Base-by-base conservation (phyloP, 805 yeast genomes). In the Nematodospora valgi region DNA sequence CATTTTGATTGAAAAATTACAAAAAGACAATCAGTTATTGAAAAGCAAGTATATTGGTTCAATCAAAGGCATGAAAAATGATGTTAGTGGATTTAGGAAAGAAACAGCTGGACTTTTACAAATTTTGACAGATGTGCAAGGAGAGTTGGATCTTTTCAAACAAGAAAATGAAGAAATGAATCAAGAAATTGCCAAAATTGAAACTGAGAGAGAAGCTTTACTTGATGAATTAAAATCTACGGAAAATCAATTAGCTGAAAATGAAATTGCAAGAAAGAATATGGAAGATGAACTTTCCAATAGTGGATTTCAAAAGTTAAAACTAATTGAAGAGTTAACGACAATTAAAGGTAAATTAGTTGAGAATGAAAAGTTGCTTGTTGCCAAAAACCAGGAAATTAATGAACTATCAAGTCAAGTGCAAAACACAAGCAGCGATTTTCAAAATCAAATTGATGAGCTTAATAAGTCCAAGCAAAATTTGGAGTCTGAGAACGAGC, bases 161-260 rank as follows among this genome's bases (percentile, higher is more conserved):
- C 3, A 14, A 10, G 23, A 32, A 32, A 32, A 32, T 20, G 29
- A 30, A 23, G 11, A 9, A 12, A 24, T 23, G 23, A 35, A 34
- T 12, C 14, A 16, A 22, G 30, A 39, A 30, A 20, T 31, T 6
- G 13, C n/a, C 11, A 10, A 25, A 3, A 13, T 21, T n/a, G n/a
- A 14, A 14, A 10, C 18, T 16, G 24, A 35, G 12, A 24, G 17
- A 12, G 38, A 35, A 30, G 6, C 15, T 12, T 16, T 15, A 18
- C 11, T 11, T 16, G 12, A 6, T 10, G 18, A 23, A 4, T 20
- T 28, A 14, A 16, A 27, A 11, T n/a, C 11, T 6, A 23, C 15
- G 12, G 19, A 18, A 6, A 25, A 12, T 5, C 23, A 17, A 6
- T 14, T 26, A 14, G 15, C 32, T 4, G 16, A 27, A 26, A 27